These are phyloP conservation scores for Lasiodiplodia gonubiensis DNA, from an alignment of 2,329 filamentous ascomycete genomes.

Conservation along the genomic window DNA sequence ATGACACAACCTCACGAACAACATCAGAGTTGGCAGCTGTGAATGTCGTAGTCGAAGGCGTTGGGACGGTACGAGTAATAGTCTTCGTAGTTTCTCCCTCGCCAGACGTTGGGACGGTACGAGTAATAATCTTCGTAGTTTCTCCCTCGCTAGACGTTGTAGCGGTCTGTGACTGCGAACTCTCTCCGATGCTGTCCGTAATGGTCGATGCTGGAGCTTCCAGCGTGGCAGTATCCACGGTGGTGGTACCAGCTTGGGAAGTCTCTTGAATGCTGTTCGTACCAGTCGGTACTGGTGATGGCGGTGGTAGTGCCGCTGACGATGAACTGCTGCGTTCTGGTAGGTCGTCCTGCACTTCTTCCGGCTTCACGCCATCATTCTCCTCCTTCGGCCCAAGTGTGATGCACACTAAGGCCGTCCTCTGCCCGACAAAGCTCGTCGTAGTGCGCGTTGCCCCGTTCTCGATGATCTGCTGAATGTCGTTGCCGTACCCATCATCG, in stretches of 20 bases:
- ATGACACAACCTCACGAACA: neutral
- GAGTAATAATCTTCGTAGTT: neutral
- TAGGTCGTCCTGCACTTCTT: neutral
- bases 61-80: neutral
- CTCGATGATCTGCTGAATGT: neutral
- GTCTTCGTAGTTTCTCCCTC: neutral
- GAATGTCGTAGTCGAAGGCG: neutral
- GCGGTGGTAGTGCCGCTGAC: neutral
- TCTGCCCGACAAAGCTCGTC: neutral
- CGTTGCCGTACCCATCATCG: neutral
- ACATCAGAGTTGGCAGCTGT: neutral
- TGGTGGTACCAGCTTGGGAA: too few species aligned
- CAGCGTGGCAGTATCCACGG: too few species aligned
- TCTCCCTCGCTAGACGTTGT: too few species aligned
- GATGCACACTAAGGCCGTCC: neutral
- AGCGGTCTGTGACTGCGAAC: too few species aligned
- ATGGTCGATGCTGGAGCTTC: too few species aligned
- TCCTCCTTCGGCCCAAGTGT: neutral
- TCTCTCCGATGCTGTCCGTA: too few species aligned
- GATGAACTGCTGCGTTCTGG: too few species aligned
- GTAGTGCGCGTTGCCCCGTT: neutral
- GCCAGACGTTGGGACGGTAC: neutral
- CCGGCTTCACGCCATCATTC: neutral
- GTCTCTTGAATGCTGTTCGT: too few species aligned
- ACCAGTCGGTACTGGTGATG: too few species aligned